Base-by-base conservation (phyloP, 495 filamentous ascomycete genomes). In the Penicillium samsonianum region DNA sequence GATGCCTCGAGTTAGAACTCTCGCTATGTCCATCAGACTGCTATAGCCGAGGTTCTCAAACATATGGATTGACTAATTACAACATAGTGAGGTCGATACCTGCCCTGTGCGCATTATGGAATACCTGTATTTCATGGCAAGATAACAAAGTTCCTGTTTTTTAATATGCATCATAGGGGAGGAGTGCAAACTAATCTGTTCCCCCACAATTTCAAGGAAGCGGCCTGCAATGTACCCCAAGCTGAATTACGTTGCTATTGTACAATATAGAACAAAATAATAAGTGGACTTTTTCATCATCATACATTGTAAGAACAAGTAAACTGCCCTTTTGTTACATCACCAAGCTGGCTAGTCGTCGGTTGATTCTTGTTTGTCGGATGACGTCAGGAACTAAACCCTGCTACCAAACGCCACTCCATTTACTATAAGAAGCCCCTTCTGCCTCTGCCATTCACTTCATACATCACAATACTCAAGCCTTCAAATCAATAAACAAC, bases 391-490 rank as follows among this genome's bases (percentile, higher is more conserved):
- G 19, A 11, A 4, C 5, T 47, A n/a, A 30, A 10, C 7, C 44
- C 26, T 31, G 26, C 26, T 10, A 47, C 19, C 26, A 48, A 31
- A 14, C n/a, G 7, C 9, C 2, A 12, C 22, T 5, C 20, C 19
- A 37, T 2, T 31, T 28, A 37, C 17, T 53, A 53, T 43, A 53
- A 41, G 26, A 42, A 38, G n/a, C 50, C 49, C 16, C 25, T 19
- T 28, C 33, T 28, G n/a, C 35, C 14, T 14, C 37, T 17, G n/a
- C 35, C 10, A 5, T 53, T 10, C 11, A 5, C 22, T 41, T 11
- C 16, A 9, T 14, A 5, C 33, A 38, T 38, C 19, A 20, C n/a
- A 30, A n/a, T 19, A 23, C 2, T 12, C 45, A 30, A 48, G 1
- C n/a, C 4, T 28, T 22, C 8, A 38, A 25, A 25, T 33, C 4